Conservation (phyloP, 345 rosid species). For the Bruguiera parviflora region DNA sequence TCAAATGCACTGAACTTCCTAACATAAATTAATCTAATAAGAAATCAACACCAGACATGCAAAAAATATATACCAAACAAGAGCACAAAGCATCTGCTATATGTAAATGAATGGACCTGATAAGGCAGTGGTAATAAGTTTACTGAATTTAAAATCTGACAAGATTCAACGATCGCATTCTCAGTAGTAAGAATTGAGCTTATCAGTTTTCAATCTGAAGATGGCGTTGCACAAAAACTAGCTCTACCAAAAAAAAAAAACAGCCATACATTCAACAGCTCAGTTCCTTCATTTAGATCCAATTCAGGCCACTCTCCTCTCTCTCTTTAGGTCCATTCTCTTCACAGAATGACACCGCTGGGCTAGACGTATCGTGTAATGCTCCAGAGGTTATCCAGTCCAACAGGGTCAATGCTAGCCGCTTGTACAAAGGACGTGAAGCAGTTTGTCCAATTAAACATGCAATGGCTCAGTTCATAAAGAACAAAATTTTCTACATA, state of each 20-base stretch:
- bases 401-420: conserved; percentile 41
- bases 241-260: too few relatives aligned
- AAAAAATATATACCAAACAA: neutral
- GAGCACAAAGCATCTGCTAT: neutral
- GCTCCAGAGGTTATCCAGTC: conserved; percentile 34
- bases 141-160: conserved; percentile 50
- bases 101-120: neutral
- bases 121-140: conserved; percentile 43
- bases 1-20: too few relatives aligned
- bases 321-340: conserved; percentile 20
- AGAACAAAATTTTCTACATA: too few relatives aligned
- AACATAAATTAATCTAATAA: too few relatives aligned
- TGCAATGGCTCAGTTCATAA: neutral
- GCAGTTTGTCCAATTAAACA: conserved; percentile 20
- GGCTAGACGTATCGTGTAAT: conserved; percentile 9
- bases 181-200: neutral
- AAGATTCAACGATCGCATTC: neutral
- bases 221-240: neutral
- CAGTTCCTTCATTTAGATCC: conserved; percentile 35
- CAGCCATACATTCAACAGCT: conserved; percentile 29
- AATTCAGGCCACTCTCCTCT: conserved; percentile 29
- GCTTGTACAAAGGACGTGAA: conserved; percentile 40
- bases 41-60: neutral
- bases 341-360: neutral
- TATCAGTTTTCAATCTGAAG: neutral